Conservation (phyloP, 2,329 filamentous ascomycete species). For the Fusarium lateritium region DNA sequence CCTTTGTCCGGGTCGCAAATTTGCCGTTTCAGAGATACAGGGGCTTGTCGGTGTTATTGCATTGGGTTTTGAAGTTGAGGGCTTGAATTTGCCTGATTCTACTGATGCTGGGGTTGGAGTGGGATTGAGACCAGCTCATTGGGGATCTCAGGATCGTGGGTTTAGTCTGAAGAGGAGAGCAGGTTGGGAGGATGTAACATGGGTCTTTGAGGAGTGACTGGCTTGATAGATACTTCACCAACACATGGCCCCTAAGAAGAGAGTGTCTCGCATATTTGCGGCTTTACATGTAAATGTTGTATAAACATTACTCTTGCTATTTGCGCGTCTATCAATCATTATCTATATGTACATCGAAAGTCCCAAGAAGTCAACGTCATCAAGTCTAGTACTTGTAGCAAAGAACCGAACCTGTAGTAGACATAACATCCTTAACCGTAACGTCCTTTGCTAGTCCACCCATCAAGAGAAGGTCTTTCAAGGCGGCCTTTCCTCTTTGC, state of each 20-base stretch:
- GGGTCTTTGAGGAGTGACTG: neutral
- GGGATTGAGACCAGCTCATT: constrained; percentile 16
- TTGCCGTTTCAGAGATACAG: constrained; percentile 49
- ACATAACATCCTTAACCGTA: neutral
- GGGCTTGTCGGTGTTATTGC: constrained; percentile 24
- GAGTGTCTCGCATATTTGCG: too few species aligned
- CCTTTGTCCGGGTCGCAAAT: constrained; percentile 53
- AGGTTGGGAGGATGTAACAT: constrained; percentile 27
- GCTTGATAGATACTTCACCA: too few species aligned
- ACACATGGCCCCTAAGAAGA: too few species aligned
- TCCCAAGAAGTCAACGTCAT: neutral
- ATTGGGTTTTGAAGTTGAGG: constrained; percentile 27
- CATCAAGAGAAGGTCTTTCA: neutral
- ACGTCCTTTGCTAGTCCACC: neutral
- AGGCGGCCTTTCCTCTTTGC: neutral
- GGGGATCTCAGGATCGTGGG: neutral
- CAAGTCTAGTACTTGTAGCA: neutral
- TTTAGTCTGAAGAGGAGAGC: constrained; percentile 6
- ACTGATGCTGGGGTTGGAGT: constrained; percentile 13
- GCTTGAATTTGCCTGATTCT: constrained; percentile 27
- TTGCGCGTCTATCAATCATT: too few species aligned
- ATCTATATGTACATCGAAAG: too few species aligned
- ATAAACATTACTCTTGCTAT: too few species aligned
- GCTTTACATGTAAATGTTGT: too few species aligned
- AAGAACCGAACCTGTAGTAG: neutral